These are phyloP conservation scores for Hymenoscyphus fraxineus DNA, from an alignment of 2,329 filamentous ascomycete genomes.

Conservation along the genomic window DNA sequence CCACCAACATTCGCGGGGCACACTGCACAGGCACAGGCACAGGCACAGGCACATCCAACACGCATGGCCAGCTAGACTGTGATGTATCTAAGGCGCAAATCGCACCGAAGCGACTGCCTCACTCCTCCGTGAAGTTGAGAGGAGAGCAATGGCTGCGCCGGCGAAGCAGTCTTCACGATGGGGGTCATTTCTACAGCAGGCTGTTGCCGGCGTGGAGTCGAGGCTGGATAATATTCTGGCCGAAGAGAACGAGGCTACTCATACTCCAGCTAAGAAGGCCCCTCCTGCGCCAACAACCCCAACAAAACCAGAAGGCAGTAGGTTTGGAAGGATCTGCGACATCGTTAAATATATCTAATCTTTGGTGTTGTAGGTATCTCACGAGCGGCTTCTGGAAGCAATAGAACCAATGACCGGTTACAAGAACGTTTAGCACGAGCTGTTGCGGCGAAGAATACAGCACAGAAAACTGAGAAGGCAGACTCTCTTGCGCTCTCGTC, in stretches of 20 bases:
- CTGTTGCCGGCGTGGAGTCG: constrained; percentile 90
- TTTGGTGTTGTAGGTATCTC: constrained; percentile 45
- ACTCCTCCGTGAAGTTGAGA: constrained; percentile 16
- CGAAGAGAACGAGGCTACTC: constrained; percentile 59
- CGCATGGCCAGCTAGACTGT: constrained; percentile 12
- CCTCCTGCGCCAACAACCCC: constrained; percentile 37
- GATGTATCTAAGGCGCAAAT: constrained; percentile 24
- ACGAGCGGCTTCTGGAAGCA: constrained; percentile 61
- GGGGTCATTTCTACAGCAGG: constrained; percentile 80
- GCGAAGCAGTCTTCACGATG: constrained; percentile 56
- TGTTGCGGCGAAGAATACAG: constrained; percentile 64
- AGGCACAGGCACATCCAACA: not conserved
- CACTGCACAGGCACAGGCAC: too few relatives aligned
- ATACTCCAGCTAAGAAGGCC: constrained; percentile 40
- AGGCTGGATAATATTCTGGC: constrained; percentile 86
- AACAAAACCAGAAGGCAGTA: constrained; percentile 37
- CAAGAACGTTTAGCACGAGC: constrained; percentile 88
- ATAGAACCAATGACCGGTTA: constrained; percentile 70
- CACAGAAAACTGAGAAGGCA: constrained; percentile 42
- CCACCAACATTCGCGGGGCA: too few relatives aligned
- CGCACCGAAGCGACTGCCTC: constrained; percentile 21
- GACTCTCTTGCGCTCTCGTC: constrained; percentile 48
- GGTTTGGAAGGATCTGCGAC: constrained; percentile 13
- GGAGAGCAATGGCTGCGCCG: constrained; percentile 31
- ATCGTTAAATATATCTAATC: not conserved